A percentile compares a stretch with the other conserved stretches of the same genome.
phyloP scores from a whole-genome alignment of 257 asterid species.

The Ballota nigra region DNA sequence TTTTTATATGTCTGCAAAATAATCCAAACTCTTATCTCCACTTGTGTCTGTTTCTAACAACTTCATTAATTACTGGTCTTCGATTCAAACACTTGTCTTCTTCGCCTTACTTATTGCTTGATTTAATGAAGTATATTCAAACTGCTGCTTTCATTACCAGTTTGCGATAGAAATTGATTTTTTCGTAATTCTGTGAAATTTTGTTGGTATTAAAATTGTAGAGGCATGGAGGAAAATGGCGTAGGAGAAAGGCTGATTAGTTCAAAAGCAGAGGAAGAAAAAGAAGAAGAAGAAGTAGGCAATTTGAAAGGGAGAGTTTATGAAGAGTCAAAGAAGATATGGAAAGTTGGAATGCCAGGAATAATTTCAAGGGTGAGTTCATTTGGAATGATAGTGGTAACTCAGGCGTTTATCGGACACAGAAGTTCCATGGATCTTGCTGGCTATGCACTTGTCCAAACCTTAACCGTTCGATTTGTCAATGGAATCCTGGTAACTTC shows the following conservation, averaged over 20 bases:
- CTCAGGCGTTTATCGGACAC: constrained; percentile 24
- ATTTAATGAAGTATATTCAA: neutral
- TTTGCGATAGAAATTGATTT: no score
- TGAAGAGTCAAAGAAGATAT: constrained; percentile 23
- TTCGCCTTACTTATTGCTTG: no score
- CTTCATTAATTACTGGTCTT: no score
- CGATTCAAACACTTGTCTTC: neutral
- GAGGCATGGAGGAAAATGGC: neutral
- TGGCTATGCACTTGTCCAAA: constrained; percentile 17
- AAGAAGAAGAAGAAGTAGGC: no score
- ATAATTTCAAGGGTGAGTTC: constrained; percentile 7
- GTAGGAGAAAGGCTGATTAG: neutral
- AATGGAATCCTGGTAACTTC: constrained; percentile 18
- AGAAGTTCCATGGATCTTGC: constrained; percentile 14
- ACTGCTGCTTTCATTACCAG: no score
- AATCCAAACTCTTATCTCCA: no score
- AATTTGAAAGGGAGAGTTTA: constrained; percentile 5
- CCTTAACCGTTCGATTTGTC: neutral
- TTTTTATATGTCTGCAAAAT: no score
- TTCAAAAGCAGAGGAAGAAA: neutral
- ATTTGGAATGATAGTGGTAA: constrained; percentile 11
- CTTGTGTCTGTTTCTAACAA: no score
- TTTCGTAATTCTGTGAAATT: no score
- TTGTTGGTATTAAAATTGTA: no score
- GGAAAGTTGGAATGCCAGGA: constrained; percentile 11